Percentiles rank a stretch among this genome's conserved stretches.
These are phyloP conservation scores for Paratinospora sagittata DNA, from an alignment of 164 flowering plant species.

Conservation along the genomic window DNA sequence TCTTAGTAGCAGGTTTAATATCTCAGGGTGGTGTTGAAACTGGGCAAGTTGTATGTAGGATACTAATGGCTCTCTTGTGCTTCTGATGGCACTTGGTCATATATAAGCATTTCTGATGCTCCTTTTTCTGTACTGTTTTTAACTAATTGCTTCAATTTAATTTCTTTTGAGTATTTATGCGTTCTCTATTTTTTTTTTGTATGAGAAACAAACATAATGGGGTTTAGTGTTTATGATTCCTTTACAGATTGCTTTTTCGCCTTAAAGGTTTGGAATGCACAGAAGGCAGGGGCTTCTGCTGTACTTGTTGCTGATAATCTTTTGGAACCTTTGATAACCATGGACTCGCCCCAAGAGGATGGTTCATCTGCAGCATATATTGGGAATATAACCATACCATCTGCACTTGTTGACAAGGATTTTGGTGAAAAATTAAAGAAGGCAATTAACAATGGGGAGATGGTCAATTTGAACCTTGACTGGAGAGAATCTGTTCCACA, in stretches of 20 bases:
- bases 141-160: no score
- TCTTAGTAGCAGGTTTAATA: no score
- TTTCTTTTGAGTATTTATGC: background rate
- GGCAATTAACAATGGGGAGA: conserved; percentile 57
- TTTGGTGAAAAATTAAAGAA: conserved; percentile 75
- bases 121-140: no score
- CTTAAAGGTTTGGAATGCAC: conserved; percentile 94
- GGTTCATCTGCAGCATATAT: conserved; percentile 56
- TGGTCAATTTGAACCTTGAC: conserved; percentile 94
- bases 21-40: no score
- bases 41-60: no score
- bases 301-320: conserved; percentile 83
- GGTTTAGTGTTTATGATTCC: conserved; percentile 11
- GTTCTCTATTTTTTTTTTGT: no score
- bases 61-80: no score
- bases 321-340: conserved; percentile 82
- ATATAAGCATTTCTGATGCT: no score
- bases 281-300: conserved; percentile 96
- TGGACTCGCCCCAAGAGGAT: conserved; percentile 92
- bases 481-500: conserved; percentile 99
- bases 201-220: background rate
- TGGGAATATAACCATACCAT: conserved; percentile 88
- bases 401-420: conserved; percentile 73
- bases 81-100: no score
- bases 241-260: conserved; percentile 89